These are phyloP conservation scores for Jatropha podagrica DNA, from an alignment of 441 rosid species.

Conservation along the genomic window DNA sequence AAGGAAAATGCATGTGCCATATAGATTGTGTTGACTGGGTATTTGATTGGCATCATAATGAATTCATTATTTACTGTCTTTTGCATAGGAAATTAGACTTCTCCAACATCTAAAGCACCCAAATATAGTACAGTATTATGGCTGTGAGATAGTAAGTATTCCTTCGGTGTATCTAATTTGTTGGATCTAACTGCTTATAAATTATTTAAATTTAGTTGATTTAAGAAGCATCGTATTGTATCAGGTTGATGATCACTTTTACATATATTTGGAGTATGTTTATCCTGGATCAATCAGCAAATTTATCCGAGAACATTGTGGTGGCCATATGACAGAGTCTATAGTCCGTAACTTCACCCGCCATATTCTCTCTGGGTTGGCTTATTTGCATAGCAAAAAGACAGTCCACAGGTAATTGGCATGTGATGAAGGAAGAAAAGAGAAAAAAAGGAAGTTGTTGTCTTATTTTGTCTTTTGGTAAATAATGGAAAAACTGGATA, in stretches of 20 bases:
- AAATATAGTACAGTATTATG: constrained; percentile 93
- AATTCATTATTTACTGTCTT: constrained; percentile 7
- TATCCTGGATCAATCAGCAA: constrained; percentile 94
- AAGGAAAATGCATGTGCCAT: background rate
- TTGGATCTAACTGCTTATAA: constrained; percentile 1
- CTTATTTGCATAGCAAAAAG: constrained; percentile 81
- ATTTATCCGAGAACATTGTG: constrained; percentile 76
- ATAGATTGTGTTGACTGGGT: background rate
- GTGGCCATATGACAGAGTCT: constrained; percentile 73
- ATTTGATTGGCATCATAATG: background rate
- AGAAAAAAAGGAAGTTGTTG: background rate
- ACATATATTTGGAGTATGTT: constrained; percentile 84
- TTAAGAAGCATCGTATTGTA: constrained; percentile 14
- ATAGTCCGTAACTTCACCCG: constrained; percentile 93
- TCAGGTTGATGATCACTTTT: constrained; percentile 81
- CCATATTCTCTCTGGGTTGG: constrained; percentile 85
- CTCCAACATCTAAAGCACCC: constrained; percentile 85
- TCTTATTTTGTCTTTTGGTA: constrained; percentile 2
- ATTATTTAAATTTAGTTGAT: constrained; percentile 19
- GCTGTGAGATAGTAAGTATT: constrained; percentile 83
- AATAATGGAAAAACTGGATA: background rate
- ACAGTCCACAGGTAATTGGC: constrained; percentile 76
- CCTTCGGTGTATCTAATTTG: background rate
- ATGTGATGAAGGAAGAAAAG: background rate
- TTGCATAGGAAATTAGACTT: constrained; percentile 76